Base-by-base conservation (phyloP, 1,284 basidiomycete species). In the Macrocystidia cucumis region DNA sequence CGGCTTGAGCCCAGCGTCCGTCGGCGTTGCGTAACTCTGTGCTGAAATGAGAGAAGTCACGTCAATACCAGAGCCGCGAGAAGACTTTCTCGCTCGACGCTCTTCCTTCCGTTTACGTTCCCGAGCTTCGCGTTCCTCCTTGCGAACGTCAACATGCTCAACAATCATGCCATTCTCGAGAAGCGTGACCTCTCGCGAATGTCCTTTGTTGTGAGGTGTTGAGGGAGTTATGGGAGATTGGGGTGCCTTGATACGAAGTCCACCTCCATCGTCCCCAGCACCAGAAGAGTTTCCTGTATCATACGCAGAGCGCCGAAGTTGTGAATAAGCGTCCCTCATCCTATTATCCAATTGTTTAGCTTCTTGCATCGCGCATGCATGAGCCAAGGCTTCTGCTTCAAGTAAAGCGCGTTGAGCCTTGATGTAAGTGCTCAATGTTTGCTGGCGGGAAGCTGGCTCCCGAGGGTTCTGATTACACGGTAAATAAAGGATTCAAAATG, bases 161-260 rank as follows among this genome's bases (percentile, higher is more conserved):
- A 91, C 78, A 32, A 89, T 83, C 71, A 91, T 78, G 5, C 86
- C 87, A 47, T 86, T 90, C 53, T 89, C 81, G 9, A 91, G 68
- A 8, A 91, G 60, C 0, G 85, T 88, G 3, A 86, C 69, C 37
- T 90, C 82, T 12, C 84, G 75, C 29, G 77, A 74, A 34, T 74
- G 69, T 14, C 58, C 62, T 17, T 67, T 65, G 20, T 59, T 55
- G 42, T 75, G 72, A 7, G 56, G 48, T 24, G 57, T 46, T 13
- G 52, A 51, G 12, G 65, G 53, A 2, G 64, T 52, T 9, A 62
- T 56, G 11, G 69, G 55, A 9, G 67, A 64, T 18, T 63, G 62
- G 23, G 75, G 72, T 26, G 78, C 67, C 52, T 74, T 82, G 52
- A 85, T 76, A 40, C 82, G 78, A 35, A 83, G 68, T 12, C 76